Conservation (phyloP, 257 asterid species). For the Nicotiana noctiflora region DNA sequence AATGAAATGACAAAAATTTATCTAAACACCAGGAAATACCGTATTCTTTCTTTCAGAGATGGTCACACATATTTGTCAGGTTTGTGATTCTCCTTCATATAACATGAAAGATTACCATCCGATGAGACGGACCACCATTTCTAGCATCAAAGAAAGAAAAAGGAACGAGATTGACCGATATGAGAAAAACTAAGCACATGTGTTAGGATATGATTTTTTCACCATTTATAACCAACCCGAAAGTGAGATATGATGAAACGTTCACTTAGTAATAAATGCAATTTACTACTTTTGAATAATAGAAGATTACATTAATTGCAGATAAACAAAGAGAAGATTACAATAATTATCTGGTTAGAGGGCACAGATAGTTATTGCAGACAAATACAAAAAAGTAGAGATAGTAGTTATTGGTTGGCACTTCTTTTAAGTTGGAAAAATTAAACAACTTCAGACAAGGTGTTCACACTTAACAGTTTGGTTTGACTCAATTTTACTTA, state of each 20-base stretch:
- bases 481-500: background rate
- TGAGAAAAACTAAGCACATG: background rate
- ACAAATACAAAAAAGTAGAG: background rate
- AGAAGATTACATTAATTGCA: background rate
- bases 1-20: no score
- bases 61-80: constrained; percentile 19
- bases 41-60: no score
- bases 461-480: background rate
- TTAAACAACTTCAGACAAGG: background rate
- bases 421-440: no score
- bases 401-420: background rate
- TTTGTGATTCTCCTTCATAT: constrained; percentile 27
- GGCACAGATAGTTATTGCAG: background rate
- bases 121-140: background rate
- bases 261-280: no score
- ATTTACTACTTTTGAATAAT: no score
- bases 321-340: no score
- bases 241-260: background rate
- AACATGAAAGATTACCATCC: background rate
- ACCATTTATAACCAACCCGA: no score
- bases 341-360: no score
- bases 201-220: no score
- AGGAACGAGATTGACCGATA: background rate
- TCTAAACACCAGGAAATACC: no score
- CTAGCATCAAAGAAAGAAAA: background rate